Percentiles rank a stretch among this genome's conserved stretches.
These are phyloP conservation scores for Simmondsia chinensis DNA, from an alignment of 148 eudicot genomes.

Conservation along the genomic window DNA sequence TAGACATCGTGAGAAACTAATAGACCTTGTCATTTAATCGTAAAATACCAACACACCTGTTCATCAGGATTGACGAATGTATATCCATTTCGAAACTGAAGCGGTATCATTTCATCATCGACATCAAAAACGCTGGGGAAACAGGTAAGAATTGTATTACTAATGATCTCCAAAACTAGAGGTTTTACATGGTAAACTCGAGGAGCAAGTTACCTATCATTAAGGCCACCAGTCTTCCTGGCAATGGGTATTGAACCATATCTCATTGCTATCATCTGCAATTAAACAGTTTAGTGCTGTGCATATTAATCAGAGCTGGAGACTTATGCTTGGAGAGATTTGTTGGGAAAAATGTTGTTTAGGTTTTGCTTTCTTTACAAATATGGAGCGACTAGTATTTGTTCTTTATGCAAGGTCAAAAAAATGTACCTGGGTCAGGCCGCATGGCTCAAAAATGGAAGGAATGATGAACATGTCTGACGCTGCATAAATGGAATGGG, in stretches of 20 bases:
- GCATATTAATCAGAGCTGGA: too few species aligned
- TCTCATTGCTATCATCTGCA: slow-evolving; percentile 98
- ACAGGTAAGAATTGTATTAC: neutral
- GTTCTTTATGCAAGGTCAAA: slow-evolving; percentile 3
- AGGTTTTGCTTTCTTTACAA: too few species aligned
- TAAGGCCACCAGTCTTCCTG: slow-evolving; percentile 91
- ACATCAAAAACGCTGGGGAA: slow-evolving; percentile 73
- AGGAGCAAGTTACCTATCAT: slow-evolving; percentile 57
- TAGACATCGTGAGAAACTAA: too few species aligned
- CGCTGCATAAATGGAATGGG: slow-evolving; percentile 82
- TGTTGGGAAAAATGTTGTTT: too few species aligned
- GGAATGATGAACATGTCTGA: slow-evolving; percentile 92
- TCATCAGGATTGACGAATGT: slow-evolving; percentile 76
- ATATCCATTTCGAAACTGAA: slow-evolving; percentile 75
- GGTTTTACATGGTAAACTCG: neutral
- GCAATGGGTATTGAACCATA: slow-evolving; percentile 83
- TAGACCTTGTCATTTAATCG: too few species aligned
- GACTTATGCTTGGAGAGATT: too few species aligned
- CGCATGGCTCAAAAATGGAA: slow-evolving; percentile 96
- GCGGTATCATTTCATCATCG: slow-evolving; percentile 64
- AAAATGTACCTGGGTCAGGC: slow-evolving; percentile 81
- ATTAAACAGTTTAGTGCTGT: too few species aligned
- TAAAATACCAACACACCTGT: slow-evolving; percentile 64
- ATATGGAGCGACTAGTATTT: too few species aligned
- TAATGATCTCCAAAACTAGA: neutral